A percentile compares a stretch with the other conserved stretches of the same genome.
phyloP scores from a whole-genome alignment of 106 monocot species.

The Chionographis japonica region DNA sequence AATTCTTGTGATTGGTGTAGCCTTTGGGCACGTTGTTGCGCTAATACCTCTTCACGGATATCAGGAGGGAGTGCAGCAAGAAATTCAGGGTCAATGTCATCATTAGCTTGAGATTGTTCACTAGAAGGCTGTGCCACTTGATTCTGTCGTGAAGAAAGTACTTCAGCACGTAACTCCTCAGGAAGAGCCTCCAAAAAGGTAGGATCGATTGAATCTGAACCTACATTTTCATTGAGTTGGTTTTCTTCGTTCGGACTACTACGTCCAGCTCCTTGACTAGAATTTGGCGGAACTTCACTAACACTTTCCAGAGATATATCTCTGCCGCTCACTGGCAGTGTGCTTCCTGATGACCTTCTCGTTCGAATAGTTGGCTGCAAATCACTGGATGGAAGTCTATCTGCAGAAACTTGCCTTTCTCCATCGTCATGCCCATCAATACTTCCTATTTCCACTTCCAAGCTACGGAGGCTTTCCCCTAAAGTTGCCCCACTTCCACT shows the following conservation, averaged over 20 bases:
- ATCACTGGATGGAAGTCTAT: conserved; percentile 46
- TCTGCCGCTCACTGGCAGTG: conserved; percentile 32
- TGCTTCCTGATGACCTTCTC: conserved; percentile 51
- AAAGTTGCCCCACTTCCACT: conserved; percentile 94
- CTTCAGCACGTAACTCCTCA: conserved; percentile 89
- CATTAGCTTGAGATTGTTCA: conserved; percentile 63
- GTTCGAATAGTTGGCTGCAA: conserved; percentile 32
- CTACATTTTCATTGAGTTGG: conserved; percentile 38
- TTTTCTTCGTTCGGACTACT: conserved; percentile 33
- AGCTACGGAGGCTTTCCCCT: conserved; percentile 88
- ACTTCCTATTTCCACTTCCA: conserved; percentile 99
- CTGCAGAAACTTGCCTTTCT: conserved; percentile 53
- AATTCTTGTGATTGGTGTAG: conserved; percentile 79
- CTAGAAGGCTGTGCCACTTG: conserved; percentile 66
- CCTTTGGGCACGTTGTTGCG: conserved; percentile 91
- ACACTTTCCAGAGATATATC: conserved; percentile 81
- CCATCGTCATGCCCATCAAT: conserved; percentile 95
- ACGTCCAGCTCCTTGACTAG: conserved; percentile 42
- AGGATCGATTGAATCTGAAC: conserved; percentile 79
- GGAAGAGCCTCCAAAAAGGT: conserved; percentile 98
- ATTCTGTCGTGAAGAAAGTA: conserved; percentile 90
- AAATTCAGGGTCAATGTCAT: conserved; percentile 98
- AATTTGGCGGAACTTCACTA: conserved; percentile 66
- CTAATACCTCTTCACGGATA: conserved; percentile 91
- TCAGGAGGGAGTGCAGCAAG: conserved; percentile 99